Evolutionary conservation across 495 filamentous ascomycete genomes (phyloP), one percentile per base, ranked within the genome.

Genomic region (Hypoxylon fragiforme): DNA sequence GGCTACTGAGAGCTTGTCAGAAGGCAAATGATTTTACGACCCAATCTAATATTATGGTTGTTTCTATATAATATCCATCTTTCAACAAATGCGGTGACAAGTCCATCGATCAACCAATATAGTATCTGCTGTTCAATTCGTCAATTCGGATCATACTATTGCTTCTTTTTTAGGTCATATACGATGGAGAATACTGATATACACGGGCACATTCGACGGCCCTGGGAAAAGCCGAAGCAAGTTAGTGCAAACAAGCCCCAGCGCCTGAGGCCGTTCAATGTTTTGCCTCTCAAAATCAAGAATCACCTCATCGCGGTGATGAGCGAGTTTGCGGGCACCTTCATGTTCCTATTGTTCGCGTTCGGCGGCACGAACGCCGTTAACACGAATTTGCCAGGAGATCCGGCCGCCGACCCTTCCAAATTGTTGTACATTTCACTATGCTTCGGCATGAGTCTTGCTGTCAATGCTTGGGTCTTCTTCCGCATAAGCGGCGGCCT

Each of bases 391-490:
- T 41, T 66, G 11, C 65, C 60, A 3, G 65, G 58, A 4, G 62
- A 64, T 7, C 60, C 62, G 28, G 42, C 63, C 8, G 57, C 73
- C 7, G 70, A 73, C 43, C 66, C 73, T 12, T 60, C 67, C 4
- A 70, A 67, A 12, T 67, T 95, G 28, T 68, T 92, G 14, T 95
- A 85, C 66, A 86, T 92, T 38, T 67, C 86, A 0, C 67, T 91
- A 8, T 74, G 74, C 11, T 95, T 94, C 57, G 90, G 88, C 0
- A 82, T 91, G 62, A 83, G 85, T 7, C 74, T 95, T 47, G 82
- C 81, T 7, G 87, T 89, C 64, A 94, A 92, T 61, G 88, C 87
- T 1, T 95, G 87, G 89, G 81, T 89, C 0, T 95, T 92, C 75
- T 94, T 87, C 69, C 82, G 89, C 7, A 81, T 94, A 24, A 85